Conservation (phyloP, 2,329 filamentous ascomycete species). For the Claviceps sp. region DNA sequence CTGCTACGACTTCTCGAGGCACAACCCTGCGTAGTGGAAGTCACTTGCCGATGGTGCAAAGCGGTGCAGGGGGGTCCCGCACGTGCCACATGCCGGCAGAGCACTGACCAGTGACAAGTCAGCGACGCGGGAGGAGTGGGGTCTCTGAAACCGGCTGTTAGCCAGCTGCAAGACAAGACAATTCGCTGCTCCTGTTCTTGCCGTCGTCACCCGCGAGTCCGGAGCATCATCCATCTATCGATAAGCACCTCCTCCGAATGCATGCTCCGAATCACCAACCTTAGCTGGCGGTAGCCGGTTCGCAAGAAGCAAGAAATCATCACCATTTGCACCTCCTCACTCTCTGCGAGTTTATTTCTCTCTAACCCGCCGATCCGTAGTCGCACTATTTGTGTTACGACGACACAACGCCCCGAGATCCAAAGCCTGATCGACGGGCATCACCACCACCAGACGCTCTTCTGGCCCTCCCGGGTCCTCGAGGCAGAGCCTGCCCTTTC, state of each 20-base stretch:
- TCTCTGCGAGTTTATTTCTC: not conserved
- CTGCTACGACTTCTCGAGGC: too few species aligned
- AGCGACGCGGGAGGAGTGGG: too few species aligned
- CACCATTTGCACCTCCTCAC: not conserved
- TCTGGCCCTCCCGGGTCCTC: not conserved
- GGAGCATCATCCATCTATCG: slow-evolving; percentile 1
- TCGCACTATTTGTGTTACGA: not conserved
- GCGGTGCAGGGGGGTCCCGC: too few species aligned
- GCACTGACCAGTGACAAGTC: too few species aligned
- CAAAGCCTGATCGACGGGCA: not conserved
- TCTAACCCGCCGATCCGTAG: not conserved
- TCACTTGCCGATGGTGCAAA: too few species aligned
- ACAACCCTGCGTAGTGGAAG: too few species aligned
- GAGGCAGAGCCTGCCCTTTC: not conserved
- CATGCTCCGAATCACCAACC: not conserved
- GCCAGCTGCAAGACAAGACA: too few species aligned
- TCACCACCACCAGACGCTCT: not conserved
- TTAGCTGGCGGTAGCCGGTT: not conserved
- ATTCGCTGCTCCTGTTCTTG: not conserved
- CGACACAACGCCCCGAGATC: not conserved
- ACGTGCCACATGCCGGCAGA: too few species aligned
- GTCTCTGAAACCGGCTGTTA: too few species aligned
- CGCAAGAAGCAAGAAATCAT: not conserved
- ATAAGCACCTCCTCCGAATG: slow-evolving; percentile 1
- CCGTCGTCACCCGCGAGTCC: not conserved